Conservation (phyloP, 306 rosid genomes). For the Medicago ruthenica region DNA sequence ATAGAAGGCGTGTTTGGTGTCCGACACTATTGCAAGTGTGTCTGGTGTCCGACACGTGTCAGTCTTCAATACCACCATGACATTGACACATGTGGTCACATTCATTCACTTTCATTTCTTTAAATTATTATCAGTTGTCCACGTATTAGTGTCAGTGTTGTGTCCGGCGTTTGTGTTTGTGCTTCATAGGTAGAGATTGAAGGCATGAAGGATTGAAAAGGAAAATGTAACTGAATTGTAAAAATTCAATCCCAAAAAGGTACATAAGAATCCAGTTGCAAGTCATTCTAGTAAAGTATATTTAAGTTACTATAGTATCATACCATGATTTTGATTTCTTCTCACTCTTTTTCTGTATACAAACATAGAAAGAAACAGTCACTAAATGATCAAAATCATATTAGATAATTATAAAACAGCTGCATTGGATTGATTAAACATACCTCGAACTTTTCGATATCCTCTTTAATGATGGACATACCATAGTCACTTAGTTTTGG, state of each 20-base stretch:
- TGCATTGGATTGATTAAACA: constrained; percentile 12
- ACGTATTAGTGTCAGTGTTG: neutral
- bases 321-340: constrained; percentile 67
- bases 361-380: constrained; percentile 41
- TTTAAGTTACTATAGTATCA: constrained; percentile 15
- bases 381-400: constrained; percentile 23
- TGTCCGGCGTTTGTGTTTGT: neutral
- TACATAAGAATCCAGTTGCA: too few species aligned
- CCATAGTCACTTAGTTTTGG: constrained; percentile 93
- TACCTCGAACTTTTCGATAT: constrained; percentile 70
- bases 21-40: neutral
- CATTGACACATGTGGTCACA: neutral
- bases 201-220: neutral
- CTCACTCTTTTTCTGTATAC: constrained; percentile 67
- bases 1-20: neutral
- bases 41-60: neutral
- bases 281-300: too few species aligned
- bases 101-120: neutral
- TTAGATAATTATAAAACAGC: neutral
- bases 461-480: constrained; percentile 66
- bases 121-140: neutral
- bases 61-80: neutral
- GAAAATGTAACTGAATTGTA: neutral
- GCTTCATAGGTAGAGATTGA: neutral
- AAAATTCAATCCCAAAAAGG: neutral